Evolutionary conservation across 2,329 filamentous ascomycete species (phyloP).

Genomic region (Colletotrichum chlorophyti): DNA sequence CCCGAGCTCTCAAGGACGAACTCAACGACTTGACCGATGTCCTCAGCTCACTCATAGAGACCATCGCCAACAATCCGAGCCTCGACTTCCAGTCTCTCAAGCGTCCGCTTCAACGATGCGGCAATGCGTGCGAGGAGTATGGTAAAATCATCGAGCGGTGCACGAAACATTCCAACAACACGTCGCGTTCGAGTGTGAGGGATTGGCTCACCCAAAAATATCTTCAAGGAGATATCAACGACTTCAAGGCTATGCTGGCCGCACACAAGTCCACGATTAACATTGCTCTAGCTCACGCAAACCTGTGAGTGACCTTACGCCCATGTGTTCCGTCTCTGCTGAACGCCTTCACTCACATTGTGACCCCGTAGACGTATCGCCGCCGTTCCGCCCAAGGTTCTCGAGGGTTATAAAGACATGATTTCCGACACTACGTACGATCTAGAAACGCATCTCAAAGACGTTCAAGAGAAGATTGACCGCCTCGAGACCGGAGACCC

Average conservation of each 20-base stretch:
- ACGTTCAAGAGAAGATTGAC: slow-evolving; percentile 16
- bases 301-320: slow-evolving; percentile 27
- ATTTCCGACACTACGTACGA: slow-evolving; percentile 24
- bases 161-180: slow-evolving; percentile 1
- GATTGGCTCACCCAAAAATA: slow-evolving; percentile 9
- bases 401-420: slow-evolving; percentile 31
- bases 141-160: slow-evolving; percentile 12
- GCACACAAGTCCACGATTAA: slow-evolving; percentile 36
- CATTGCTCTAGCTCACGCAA: slow-evolving; percentile 36
- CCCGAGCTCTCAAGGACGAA: not conserved
- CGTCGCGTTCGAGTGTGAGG: not conserved
- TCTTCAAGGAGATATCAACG: slow-evolving; percentile 27
- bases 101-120: slow-evolving; percentile 1
- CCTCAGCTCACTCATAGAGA: not conserved
- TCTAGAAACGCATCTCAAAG: slow-evolving; percentile 16
- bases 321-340: not conserved
- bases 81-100: slow-evolving; percentile 1
- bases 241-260: slow-evolving; percentile 32
- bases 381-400: slow-evolving; percentile 23
- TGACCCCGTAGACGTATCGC: not conserved
- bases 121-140: slow-evolving; percentile 24
- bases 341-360: not conserved
- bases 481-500: not conserved
- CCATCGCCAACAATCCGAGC: not conserved
- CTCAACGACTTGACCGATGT: not conserved